These are phyloP conservation scores for Yamadazyma sp. DNA, from an alignment of 1,139 yeast genomes.

Conservation along the genomic window DNA sequence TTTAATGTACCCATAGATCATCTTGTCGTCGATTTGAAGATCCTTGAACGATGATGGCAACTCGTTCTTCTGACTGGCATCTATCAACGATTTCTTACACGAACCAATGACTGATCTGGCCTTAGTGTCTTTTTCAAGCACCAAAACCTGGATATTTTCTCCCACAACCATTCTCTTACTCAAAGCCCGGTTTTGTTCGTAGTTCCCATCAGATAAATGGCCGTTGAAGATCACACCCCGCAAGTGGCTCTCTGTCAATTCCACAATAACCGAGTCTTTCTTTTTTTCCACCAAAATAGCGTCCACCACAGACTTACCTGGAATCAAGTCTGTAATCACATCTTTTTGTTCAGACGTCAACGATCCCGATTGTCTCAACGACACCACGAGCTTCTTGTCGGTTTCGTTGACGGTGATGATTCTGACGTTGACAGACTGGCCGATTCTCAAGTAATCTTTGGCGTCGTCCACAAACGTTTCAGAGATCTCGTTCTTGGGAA, in stretches of 20 bases:
- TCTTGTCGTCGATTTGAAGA: constrained; percentile 48
- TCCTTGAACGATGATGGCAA: constrained; percentile 65
- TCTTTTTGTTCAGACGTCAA: constrained; percentile 50
- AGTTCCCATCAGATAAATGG: constrained; percentile 75
- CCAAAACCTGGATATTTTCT: constrained; percentile 54
- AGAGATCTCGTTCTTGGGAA: constrained; percentile 86
- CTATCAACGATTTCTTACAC: constrained; percentile 65
- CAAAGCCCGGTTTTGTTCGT: constrained; percentile 66
- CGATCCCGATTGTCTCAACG: constrained; percentile 67
- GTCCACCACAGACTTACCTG: constrained; percentile 65
- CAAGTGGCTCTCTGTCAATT: constrained; percentile 52
- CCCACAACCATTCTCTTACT: constrained; percentile 64
- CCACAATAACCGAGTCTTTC: constrained; percentile 70
- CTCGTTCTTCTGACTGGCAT: constrained; percentile 53
- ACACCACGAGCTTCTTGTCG: constrained; percentile 60
- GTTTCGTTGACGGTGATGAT: constrained; percentile 58
- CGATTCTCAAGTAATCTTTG: constrained; percentile 73
- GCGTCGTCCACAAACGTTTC: constrained; percentile 83
- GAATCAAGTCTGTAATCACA: constrained; percentile 46
- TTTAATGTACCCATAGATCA: constrained; percentile 70
- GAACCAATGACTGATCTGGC: constrained; percentile 62
- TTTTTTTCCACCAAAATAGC: constrained; percentile 73
- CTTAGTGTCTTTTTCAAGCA: constrained; percentile 66
- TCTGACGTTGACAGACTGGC: constrained; percentile 81
- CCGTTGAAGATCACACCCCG: constrained; percentile 75